phyloP scores from a whole-genome alignment of 1,284 basidiomycete genomes.

The Puccinia hordei region DNA sequence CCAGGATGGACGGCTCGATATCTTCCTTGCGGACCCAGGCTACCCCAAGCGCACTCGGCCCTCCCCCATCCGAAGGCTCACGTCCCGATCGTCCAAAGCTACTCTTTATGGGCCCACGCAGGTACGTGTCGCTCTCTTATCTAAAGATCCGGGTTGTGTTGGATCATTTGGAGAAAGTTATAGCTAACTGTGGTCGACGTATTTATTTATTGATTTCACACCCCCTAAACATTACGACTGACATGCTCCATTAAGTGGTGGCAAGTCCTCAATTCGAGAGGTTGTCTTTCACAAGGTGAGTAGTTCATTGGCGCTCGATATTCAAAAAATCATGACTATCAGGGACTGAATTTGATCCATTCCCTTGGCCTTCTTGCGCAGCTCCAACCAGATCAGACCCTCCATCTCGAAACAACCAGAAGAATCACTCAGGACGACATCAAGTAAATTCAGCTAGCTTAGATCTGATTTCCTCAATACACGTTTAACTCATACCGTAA shows the following conservation, averaged over 20 bases:
- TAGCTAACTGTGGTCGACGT: no score
- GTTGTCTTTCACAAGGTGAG: constrained; percentile 76
- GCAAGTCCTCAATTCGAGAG: constrained; percentile 88
- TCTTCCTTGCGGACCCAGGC: constrained; percentile 31
- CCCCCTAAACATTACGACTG: not conserved
- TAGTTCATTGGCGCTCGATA: no score
- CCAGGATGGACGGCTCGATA: constrained; percentile 32
- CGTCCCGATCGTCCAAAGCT: constrained; percentile 64
- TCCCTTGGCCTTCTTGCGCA: not conserved
- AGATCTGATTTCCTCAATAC: constrained; percentile 34
- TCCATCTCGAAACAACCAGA: constrained; percentile 85
- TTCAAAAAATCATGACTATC: not conserved
- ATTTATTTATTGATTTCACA: constrained; percentile 18
- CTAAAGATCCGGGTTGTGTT: no score
- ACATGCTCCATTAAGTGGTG: constrained; percentile 67
- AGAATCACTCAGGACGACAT: constrained; percentile 73
- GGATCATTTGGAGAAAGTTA: no score
- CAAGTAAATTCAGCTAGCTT: constrained; percentile 65
- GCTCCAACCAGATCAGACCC: constrained; percentile 79
- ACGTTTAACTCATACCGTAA: constrained; percentile 38
- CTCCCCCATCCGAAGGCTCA: constrained; percentile 3
- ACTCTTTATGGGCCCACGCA: constrained; percentile 75
- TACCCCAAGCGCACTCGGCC: not conserved
- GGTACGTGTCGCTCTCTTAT: constrained; percentile 62
- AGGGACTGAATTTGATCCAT: not conserved